phyloP scores from a whole-genome alignment of 257 asterid genomes.

The Cynanchum wilfordii region DNA sequence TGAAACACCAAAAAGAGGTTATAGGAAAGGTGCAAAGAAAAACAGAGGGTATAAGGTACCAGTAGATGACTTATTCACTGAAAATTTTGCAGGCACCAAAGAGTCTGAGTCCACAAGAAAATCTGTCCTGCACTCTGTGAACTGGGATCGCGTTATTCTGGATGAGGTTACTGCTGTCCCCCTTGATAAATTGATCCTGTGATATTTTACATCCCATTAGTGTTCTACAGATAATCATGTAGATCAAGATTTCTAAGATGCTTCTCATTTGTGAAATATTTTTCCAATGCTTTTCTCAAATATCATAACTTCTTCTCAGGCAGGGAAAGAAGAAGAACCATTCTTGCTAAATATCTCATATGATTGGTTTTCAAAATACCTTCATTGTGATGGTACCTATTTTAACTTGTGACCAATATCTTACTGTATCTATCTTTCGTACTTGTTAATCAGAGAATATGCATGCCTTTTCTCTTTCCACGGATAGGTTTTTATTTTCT shows the following conservation, averaged over 20 bases:
- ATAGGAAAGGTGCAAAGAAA: slow-evolving; percentile 24
- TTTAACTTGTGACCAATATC: background rate
- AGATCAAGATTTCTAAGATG: background rate
- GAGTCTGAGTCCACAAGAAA: slow-evolving; percentile 28
- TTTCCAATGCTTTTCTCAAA: no score
- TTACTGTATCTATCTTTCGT: background rate
- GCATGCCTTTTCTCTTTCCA: background rate
- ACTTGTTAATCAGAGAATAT: background rate
- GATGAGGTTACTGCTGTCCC: slow-evolving; percentile 63
- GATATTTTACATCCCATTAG: background rate
- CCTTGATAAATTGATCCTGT: slow-evolving; percentile 1
- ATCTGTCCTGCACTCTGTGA: slow-evolving; percentile 70
- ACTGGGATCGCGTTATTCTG: slow-evolving; percentile 80
- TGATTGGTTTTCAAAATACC: background rate
- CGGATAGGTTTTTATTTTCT: background rate
- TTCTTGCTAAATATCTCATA: background rate
- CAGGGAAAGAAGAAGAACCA: background rate
- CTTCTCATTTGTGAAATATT: background rate
- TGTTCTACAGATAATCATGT: background rate
- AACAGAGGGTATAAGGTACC: slow-evolving; percentile 24
- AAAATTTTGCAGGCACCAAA: slow-evolving; percentile 29
- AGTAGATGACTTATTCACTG: slow-evolving; percentile 28
- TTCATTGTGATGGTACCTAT: background rate
- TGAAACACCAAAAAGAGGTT: slow-evolving; percentile 22
- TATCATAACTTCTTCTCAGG: background rate